A percentile compares a stretch with the other conserved stretches of the same genome.
phyloP scores from a whole-genome alignment of 441 rosid species.

The Cnidoscolus chayamansa region DNA sequence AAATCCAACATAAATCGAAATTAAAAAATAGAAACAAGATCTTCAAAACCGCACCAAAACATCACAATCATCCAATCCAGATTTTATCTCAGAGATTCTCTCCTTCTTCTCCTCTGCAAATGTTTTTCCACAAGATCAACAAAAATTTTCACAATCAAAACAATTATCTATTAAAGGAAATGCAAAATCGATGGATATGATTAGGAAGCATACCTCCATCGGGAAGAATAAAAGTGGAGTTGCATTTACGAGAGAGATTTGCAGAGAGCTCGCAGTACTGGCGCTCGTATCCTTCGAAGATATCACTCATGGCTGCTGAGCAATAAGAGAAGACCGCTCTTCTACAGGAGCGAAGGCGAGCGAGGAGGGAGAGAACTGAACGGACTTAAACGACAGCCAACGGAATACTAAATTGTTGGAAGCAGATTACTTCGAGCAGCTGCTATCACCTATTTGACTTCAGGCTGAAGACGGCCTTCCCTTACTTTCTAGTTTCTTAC shows the following conservation, averaged over 20 bases:
- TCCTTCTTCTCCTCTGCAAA: slow-evolving; percentile 59
- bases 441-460: not conserved
- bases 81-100: slow-evolving; percentile 54
- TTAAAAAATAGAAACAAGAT: not conserved
- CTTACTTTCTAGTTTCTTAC: too few relatives aligned
- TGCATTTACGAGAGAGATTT: slow-evolving; percentile 69
- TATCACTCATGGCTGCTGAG: slow-evolving; percentile 63
- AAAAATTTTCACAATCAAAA: not conserved
- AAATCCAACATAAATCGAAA: too few relatives aligned
- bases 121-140: not conserved
- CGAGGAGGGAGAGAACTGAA: not conserved
- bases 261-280: slow-evolving; percentile 95
- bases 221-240: slow-evolving; percentile 46
- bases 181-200: too few relatives aligned
- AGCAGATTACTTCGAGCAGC: not conserved
- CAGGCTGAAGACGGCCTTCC: not conserved
- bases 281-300: slow-evolving; percentile 80
- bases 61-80: slow-evolving; percentile 83
- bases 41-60: slow-evolving; percentile 47
- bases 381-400: not conserved
- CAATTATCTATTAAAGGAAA: not conserved
- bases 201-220: slow-evolving; percentile 34
- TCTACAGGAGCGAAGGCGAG: too few relatives aligned
- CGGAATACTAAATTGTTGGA: not conserved
- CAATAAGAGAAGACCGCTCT: too few relatives aligned